Percentiles rank a stretch among this genome's conserved stretches.
These are phyloP conservation scores for Paxillus ammoniavirescens DNA, from an alignment of 768 basidiomycete genomes.

Conservation along the genomic window DNA sequence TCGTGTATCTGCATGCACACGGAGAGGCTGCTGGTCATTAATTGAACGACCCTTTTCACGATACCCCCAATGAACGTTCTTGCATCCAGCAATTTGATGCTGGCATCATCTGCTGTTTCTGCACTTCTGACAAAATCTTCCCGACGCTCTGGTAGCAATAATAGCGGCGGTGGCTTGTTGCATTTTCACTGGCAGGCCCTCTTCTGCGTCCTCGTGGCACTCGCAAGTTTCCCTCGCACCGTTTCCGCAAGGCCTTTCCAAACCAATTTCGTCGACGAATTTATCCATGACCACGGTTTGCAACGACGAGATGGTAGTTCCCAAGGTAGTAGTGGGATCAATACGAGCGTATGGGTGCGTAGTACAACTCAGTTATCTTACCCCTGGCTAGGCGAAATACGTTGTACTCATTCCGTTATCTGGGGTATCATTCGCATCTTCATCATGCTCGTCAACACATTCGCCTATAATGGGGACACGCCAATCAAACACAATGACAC, in stretches of 20 bases:
- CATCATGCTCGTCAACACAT: neutral
- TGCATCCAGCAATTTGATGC: neutral
- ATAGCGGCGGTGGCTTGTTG: constrained; percentile 1
- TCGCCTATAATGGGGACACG: no score
- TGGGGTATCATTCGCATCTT: neutral
- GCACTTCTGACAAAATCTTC: neutral
- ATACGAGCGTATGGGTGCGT: constrained; percentile 28
- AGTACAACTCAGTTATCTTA: neutral
- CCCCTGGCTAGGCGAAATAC: neutral
- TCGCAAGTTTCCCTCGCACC: neutral
- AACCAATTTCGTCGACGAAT: neutral
- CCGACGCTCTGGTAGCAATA: constrained; percentile 10
- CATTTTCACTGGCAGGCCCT: neutral
- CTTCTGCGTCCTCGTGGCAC: constrained; percentile 1
- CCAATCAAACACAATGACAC: no score
- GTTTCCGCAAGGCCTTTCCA: constrained; percentile 11
- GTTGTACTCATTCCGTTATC: neutral
- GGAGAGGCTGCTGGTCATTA: constrained; percentile 1
- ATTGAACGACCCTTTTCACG: neutral
- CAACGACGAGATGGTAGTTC: neutral
- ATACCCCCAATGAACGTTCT: neutral
- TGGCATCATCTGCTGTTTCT: constrained; percentile 1
- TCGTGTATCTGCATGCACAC: neutral
- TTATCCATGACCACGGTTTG: neutral
- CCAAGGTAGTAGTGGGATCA: constrained; percentile 4